Base-by-base conservation (phyloP, 192 early-diverging fungal species). In the Coemansia sp. region DNA sequence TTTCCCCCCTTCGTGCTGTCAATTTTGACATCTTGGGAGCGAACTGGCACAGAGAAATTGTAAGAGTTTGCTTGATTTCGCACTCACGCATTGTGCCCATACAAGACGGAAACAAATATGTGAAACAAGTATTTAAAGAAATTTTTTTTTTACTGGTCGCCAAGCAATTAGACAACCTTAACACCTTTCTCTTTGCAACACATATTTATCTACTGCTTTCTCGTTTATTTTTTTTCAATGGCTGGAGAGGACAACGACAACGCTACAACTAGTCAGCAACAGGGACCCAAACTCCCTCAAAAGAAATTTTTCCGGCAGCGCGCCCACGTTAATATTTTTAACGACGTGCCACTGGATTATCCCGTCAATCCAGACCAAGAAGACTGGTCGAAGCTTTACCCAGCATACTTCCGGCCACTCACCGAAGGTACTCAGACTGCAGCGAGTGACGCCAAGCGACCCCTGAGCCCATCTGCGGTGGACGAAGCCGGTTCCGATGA, bases 251-350 rank as follows among this genome's bases (percentile, higher is more conserved):
- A 47, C 37, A 67, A 27, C 24, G 43, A 60, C 1, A 22, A 6
- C 20, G 27, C 55, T 37, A 20, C 56, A 13, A 32, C 27, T 7
- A 49, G 20, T 9, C n/a, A 41, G 18, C 18, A 47, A 4, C 35
- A 59, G 32, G 68, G 68, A 11, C 79, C 74, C 35, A 76, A 63
- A 71, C 79, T 82, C 13, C 84, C 78, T 4, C 84, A 93, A 86
- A 93, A 99, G 86, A 89, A 90, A 64, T 94, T 84, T 70, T 92
- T 87, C 68, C 82, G 89, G 24, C 90, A 92, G 73, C 90, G 97
- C 53, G 98, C 98, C 11, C 98, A 99, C 69, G 94, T 95, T 59
- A 99, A 99, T 70, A 89, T 93, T 3, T 98, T 99, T 73, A 95
- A 94, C 27, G 98, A 99, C 76, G 94, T 98, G 74, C 85, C 88